Evolutionary conservation across 192 early-diverging fungal genomes (phyloP).

Genomic region (Umbelopsis ramanniana): DNA sequence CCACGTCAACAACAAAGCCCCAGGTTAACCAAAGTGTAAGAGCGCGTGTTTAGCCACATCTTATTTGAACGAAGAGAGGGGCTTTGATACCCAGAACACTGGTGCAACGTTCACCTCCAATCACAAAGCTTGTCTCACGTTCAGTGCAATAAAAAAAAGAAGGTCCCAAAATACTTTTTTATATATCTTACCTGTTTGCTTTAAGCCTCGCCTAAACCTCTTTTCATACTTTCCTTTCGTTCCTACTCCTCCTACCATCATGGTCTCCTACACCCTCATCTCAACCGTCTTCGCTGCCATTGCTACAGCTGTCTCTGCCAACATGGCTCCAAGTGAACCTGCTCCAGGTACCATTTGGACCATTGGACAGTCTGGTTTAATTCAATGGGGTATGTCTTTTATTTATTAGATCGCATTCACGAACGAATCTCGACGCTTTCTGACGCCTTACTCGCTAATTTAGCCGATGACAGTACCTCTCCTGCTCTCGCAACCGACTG

Average conservation of each 20-base stretch:
- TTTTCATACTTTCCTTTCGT: constrained; percentile 8
- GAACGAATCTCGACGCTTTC: background rate
- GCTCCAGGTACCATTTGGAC: constrained; percentile 40
- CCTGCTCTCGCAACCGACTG: constrained; percentile 25
- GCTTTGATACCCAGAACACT: constrained; percentile 13
- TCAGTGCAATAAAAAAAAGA: background rate
- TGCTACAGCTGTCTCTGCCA: constrained; percentile 17
- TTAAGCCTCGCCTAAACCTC: background rate
- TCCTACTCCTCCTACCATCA: background rate
- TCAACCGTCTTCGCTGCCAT: constrained; percentile 20
- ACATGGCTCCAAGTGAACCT: constrained; percentile 37
- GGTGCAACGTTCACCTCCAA: constrained; percentile 1
- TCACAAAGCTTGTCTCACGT: constrained; percentile 7
- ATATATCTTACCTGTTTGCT: background rate
- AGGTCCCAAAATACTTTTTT: constrained; percentile 18
- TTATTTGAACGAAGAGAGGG: background rate
- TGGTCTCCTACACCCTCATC: constrained; percentile 20
- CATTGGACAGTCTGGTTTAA: constrained; percentile 26
- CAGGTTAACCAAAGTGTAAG: background rate
- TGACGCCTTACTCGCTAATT: background rate
- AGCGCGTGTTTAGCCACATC: background rate
- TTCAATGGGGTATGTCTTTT: constrained; percentile 32
- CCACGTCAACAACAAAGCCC: background rate
- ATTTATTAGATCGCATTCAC: background rate
- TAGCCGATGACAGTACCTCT: constrained; percentile 26